Conservation (phyloP, 2,329 filamentous ascomycete genomes). For the Pestalotiopsis sp. region DNA sequence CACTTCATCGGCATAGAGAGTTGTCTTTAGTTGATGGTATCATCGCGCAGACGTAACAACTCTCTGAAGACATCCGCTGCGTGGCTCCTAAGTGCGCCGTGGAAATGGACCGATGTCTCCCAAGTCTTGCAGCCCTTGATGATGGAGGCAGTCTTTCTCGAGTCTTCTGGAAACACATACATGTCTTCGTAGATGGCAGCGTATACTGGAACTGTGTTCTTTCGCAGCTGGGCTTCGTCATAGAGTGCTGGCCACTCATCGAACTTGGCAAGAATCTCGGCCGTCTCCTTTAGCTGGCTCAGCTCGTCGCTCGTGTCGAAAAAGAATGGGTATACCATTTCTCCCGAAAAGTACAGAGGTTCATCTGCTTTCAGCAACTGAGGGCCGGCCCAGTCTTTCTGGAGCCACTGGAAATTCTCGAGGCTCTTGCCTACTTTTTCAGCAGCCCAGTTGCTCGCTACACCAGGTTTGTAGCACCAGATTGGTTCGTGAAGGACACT, state of each 20-base stretch:
- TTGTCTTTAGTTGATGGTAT: conserved; percentile 54
- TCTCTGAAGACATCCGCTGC: conserved; percentile 76
- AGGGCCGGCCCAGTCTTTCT: conserved; percentile 40
- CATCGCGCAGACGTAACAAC: conserved; percentile 77
- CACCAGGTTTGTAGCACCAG: conserved; percentile 72
- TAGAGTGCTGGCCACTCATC: conserved; percentile 78
- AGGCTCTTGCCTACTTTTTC: conserved; percentile 60
- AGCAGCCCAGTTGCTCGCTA: conserved; percentile 76
- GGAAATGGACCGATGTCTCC: conserved; percentile 85
- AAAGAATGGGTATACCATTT: conserved; percentile 90
- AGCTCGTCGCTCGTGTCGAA: conserved; percentile 83
- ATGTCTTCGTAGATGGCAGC: conserved; percentile 88
- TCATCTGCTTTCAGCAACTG: conserved; percentile 37
- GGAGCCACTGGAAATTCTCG: conserved; percentile 55
- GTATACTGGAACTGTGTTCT: conserved; percentile 84
- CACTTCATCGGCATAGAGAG: background rate
- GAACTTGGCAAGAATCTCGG: conserved; percentile 69
- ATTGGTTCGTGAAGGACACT: conserved; percentile 85
- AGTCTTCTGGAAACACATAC: conserved; percentile 83
- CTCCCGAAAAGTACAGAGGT: conserved; percentile 81
- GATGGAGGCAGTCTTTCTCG: conserved; percentile 71
- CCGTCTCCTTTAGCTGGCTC: conserved; percentile 66
- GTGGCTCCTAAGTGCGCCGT: conserved; percentile 77
- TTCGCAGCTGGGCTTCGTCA: conserved; percentile 70
- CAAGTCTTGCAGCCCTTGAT: conserved; percentile 81